Evolutionary conservation across 345 rosid species (phyloP).

Genomic region (Erysimum cheiranthoides): DNA sequence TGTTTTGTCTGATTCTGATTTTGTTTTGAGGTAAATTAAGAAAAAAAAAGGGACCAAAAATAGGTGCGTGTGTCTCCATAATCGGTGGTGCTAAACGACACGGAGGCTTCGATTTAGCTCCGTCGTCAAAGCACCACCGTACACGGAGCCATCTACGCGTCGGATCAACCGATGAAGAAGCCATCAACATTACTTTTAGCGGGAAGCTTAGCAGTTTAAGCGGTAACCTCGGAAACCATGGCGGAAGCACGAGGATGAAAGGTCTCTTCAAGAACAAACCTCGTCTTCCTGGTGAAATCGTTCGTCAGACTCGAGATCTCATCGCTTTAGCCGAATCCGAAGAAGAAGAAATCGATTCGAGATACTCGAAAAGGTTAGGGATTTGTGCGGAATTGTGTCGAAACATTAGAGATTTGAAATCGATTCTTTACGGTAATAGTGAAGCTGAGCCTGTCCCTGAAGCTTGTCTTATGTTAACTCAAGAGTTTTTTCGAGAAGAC

Average conservation of each 20-base stretch:
- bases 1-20: neutral
- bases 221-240: constrained; percentile 41
- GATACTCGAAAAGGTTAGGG: constrained; percentile 31
- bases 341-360: neutral
- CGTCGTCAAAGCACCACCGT: constrained; percentile 48
- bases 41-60: neutral
- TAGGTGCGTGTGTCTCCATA: constrained; percentile 51
- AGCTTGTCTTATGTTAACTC: constrained; percentile 79
- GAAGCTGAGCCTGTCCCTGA: constrained; percentile 90
- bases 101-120: constrained; percentile 36
- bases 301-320: constrained; percentile 38
- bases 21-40: neutral
- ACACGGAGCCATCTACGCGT: constrained; percentile 45
- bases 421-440: constrained; percentile 84
- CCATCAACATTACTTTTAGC: constrained; percentile 36
- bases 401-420: constrained; percentile 79
- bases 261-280: constrained; percentile 39
- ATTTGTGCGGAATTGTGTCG: constrained; percentile 59
- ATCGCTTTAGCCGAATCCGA: constrained; percentile 17
- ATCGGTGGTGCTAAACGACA: constrained; percentile 42
- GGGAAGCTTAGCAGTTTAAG: constrained; percentile 41
- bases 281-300: constrained; percentile 33
- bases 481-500: constrained; percentile 85
- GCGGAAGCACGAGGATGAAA: constrained; percentile 39
- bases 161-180: constrained; percentile 41